phyloP scores from a whole-genome alignment of 768 basidiomycete species.

The Lactifluus volemus region DNA sequence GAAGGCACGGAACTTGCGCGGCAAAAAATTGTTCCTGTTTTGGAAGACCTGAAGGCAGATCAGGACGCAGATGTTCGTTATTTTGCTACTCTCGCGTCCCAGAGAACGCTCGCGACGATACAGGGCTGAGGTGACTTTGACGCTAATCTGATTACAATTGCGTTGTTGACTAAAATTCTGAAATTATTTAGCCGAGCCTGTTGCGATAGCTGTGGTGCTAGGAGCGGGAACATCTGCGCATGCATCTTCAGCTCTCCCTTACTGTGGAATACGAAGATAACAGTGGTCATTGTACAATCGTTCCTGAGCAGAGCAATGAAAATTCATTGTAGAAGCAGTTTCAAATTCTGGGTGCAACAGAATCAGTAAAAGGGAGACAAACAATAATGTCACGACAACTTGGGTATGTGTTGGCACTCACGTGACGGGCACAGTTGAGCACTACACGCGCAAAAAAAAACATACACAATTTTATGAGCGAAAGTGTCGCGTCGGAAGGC shows the following conservation, averaged over 20 bases:
- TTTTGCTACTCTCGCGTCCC: conserved; percentile 78
- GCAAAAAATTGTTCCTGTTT: conserved; percentile 66
- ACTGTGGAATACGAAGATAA: conserved; percentile 18
- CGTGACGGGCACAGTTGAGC: too few species aligned
- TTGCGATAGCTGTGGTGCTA: conserved; percentile 21
- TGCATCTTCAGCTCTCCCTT: conserved; percentile 11
- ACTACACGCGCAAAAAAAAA: too few species aligned
- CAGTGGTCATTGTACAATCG: conserved; percentile 13
- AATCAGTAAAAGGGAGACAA: background rate
- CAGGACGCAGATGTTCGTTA: conserved; percentile 94
- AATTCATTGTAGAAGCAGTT: background rate
- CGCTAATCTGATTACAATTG: background rate
- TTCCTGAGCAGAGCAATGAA: background rate
- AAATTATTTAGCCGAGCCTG: background rate
- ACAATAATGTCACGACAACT: too few species aligned
- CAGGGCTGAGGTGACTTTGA: conserved; percentile 31
- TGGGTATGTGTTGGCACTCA: too few species aligned
- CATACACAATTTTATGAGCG: too few species aligned
- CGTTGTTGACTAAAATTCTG: background rate
- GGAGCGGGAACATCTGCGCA: conserved; percentile 11
- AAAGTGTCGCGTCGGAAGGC: too few species aligned
- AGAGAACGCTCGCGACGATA: conserved; percentile 37
- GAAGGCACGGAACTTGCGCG: conserved; percentile 72
- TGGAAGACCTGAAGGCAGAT: conserved; percentile 84
- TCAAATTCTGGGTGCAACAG: background rate